phyloP scores from a whole-genome alignment of 106 monocot species.

The Dioscorea alata region DNA sequence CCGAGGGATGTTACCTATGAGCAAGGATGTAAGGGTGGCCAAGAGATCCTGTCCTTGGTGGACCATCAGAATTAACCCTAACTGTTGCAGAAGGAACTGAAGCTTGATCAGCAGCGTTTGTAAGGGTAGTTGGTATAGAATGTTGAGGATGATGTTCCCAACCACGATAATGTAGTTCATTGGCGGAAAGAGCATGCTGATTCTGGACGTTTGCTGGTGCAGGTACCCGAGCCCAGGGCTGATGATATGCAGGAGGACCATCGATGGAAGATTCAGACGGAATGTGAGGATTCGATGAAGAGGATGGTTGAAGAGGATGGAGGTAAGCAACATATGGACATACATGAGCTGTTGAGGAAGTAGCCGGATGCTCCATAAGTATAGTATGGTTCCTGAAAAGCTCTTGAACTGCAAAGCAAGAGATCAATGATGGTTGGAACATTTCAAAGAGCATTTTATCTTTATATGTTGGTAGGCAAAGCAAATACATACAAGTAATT shows the following conservation, averaged over 20 bases:
- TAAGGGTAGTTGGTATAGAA: slow-evolving; percentile 4
- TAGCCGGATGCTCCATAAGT: slow-evolving; percentile 29
- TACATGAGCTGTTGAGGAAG: slow-evolving; percentile 31
- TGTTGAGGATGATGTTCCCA: slow-evolving; percentile 22
- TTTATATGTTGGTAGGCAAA: not conserved
- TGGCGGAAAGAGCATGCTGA: slow-evolving; percentile 1
- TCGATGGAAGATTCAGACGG: slow-evolving; percentile 19
- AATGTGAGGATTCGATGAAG: slow-evolving; percentile 34
- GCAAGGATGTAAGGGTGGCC: slow-evolving; percentile 15
- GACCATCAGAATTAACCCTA: slow-evolving; percentile 20
- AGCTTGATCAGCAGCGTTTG: slow-evolving; percentile 9
- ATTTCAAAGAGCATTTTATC: no score
- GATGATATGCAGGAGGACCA: slow-evolving; percentile 33
- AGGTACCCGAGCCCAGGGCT: slow-evolving; percentile 18
- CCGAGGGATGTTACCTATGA: slow-evolving; percentile 18
- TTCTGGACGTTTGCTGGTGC: slow-evolving; percentile 16
- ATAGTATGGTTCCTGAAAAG: slow-evolving; percentile 27
- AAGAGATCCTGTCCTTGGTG: slow-evolving; percentile 11
- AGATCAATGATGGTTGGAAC: no score
- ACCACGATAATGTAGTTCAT: slow-evolving; percentile 21
- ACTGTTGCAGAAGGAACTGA: slow-evolving; percentile 8
- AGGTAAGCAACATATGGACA: slow-evolving; percentile 47
- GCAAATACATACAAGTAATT: slow-evolving; percentile 11
- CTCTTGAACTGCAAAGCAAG: slow-evolving; percentile 50
- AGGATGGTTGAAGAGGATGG: slow-evolving; percentile 31